These are phyloP conservation scores for Thermomyces lanuginosus DNA, from an alignment of 2,329 filamentous ascomycete genomes.

Conservation along the genomic window DNA sequence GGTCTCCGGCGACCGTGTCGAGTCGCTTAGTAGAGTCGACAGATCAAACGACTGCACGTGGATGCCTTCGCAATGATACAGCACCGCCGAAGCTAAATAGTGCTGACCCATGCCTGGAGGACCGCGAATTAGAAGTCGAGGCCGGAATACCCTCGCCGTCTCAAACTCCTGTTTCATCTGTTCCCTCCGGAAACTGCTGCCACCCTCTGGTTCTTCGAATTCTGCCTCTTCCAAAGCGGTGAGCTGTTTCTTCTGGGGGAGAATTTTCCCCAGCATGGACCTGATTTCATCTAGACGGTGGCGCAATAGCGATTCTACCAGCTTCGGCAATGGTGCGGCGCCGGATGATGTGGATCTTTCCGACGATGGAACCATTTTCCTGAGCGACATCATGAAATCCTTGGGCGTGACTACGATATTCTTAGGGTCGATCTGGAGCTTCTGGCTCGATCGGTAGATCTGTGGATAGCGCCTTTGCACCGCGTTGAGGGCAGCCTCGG, in stretches of 20 bases:
- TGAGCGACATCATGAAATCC: constrained; percentile 93
- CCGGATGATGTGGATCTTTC: constrained; percentile 76
- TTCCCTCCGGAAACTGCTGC: constrained; percentile 73
- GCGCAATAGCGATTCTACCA: constrained; percentile 65
- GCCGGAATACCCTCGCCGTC: constrained; percentile 70
- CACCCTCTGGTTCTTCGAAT: constrained; percentile 69
- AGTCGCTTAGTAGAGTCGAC: constrained; percentile 69
- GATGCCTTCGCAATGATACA: constrained; percentile 83
- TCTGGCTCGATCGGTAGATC: constrained; percentile 81
- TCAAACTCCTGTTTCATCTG: constrained; percentile 67
- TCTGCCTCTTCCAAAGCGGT: constrained; percentile 89
- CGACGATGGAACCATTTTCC: constrained; percentile 90
- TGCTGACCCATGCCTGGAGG: constrained; percentile 79
- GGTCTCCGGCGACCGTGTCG: constrained; percentile 64
- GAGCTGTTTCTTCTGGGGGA: constrained; percentile 71
- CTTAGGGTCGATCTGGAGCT: constrained; percentile 70
- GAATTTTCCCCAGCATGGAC: constrained; percentile 51
- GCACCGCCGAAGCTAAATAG: constrained; percentile 67
- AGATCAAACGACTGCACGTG: constrained; percentile 93
- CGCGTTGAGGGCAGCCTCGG: constrained; percentile 86
- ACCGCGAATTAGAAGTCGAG: constrained; percentile 71
- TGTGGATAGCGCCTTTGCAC: constrained; percentile 93
- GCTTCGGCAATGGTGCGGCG: constrained; percentile 61
- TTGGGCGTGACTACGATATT: constrained; percentile 78
- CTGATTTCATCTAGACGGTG: constrained; percentile 56